Evolutionary conservation across 176 grass and related monocot genomes (phyloP), one percentile per base, ranked within the genome.

Genomic region (Ananas comosus): DNA sequence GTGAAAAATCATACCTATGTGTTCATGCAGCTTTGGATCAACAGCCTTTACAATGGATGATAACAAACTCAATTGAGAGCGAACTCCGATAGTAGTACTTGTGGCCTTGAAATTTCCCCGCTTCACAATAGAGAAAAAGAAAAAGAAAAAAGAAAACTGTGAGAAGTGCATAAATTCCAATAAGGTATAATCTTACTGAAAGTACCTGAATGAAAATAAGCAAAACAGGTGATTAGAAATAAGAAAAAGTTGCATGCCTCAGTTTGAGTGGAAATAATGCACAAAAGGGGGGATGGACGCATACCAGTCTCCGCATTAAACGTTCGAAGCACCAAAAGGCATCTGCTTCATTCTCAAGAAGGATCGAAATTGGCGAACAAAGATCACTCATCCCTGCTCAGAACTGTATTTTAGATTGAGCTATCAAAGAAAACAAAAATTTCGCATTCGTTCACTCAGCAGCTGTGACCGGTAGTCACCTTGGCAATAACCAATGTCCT

Each of bases 241-340:
- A 6, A 10, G 13, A 21, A 59, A 29, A 11, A 63, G 72, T 61
- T 18, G 25, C 50, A 64, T 63, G 22, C 33, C 33, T 42, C 10
- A 13, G 3, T 64, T 13, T 17, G 51, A 82, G 49, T 14, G 63
- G 59, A 75, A 79, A 4, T 50, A 63, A 19, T 4, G 64, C 49
- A 72, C 11, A 2, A 64, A 66, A 70, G 13, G 1, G 50, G 64
- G 29, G 12, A 65, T 67, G 48, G 16, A 14, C 58, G 53, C 49
- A 80, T 80, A 97, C 93, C 86, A 97, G 75, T 82, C 89, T 97
- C 18, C 93, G 93, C 93, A 92, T 97, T 25, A 97, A 86, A 66
- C 79, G 88, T 76, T 97, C 89, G 74, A 97, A 97, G 79, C 93
- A 97, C 93, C 93, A 97, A 86, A 97, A 97, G 24, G 89, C 93